Evolutionary conservation across 2,329 filamentous ascomycete species (phyloP).

Genomic region (Trichoderma asperellum): DNA sequence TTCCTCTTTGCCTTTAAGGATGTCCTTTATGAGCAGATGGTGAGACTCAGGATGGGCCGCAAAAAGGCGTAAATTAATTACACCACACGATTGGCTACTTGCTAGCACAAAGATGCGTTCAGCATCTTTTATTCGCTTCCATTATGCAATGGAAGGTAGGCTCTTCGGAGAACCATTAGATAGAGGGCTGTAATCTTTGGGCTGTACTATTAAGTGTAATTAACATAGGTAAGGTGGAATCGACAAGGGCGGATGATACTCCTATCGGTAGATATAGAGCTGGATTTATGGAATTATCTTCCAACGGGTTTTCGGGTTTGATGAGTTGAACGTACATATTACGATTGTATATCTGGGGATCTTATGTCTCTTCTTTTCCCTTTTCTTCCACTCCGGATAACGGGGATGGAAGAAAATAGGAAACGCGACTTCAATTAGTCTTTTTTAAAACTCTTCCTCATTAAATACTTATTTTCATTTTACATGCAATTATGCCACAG

Average conservation of each 20-base stretch:
- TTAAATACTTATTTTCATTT: not conserved
- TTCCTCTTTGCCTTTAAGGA: slow-evolving; percentile 99
- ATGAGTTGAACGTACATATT: slow-evolving; percentile 6
- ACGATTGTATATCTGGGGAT: slow-evolving; percentile 6
- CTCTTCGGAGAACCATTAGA: not conserved
- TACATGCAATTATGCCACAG: slow-evolving; percentile 3
- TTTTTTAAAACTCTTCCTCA: not conserved
- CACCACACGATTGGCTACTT: not conserved
- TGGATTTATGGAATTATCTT: not conserved
- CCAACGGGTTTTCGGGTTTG: not conserved
- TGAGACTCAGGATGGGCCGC: slow-evolving; percentile 62
- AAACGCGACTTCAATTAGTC: slow-evolving; percentile 1
- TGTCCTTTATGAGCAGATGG: slow-evolving; percentile 82
- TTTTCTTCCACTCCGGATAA: not conserved
- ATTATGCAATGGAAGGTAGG: not conserved
- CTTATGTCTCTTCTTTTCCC: not conserved
- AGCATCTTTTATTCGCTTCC: slow-evolving; percentile 29
- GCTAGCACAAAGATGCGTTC: not conserved
- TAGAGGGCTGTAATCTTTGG: not conserved
- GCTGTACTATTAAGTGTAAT: slow-evolving; percentile 23
- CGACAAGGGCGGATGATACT: not conserved
- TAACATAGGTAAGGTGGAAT: slow-evolving; percentile 2
- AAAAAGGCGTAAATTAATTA: slow-evolving; percentile 35
- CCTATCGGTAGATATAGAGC: slow-evolving; percentile 1
- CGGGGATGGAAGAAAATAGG: not conserved